These are phyloP conservation scores for Aegilops sharonensis DNA, from an alignment of 176 grass and related monocot species.

Conservation along the genomic window DNA sequence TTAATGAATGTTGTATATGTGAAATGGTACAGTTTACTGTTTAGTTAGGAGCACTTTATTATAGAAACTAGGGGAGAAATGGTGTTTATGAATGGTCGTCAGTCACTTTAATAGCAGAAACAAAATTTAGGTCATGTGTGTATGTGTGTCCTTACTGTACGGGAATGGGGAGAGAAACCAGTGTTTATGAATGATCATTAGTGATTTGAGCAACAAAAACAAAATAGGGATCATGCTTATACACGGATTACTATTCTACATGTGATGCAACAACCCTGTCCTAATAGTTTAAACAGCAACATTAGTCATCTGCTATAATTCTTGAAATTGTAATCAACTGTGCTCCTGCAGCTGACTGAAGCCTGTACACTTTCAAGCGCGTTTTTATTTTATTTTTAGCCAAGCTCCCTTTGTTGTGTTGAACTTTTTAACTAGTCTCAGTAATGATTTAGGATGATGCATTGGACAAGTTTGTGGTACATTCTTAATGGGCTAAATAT, in stretches of 20 bases:
- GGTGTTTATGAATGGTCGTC: neutral
- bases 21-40: neutral
- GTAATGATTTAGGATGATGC: slow-evolving; percentile 2
- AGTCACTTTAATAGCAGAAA: slow-evolving; percentile 25
- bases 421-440: neutral
- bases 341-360: neutral
- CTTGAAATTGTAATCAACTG: neutral
- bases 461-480: neutral
- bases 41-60: neutral
- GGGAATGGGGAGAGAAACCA: neutral
- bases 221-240: no score
- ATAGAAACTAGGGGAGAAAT: neutral
- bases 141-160: neutral
- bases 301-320: slow-evolving; percentile 20
- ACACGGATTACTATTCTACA: neutral
- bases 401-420: neutral
- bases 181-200: neutral
- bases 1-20: neutral
- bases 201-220: no score
- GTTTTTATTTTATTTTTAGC: slow-evolving; percentile 13
- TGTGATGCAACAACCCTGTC: neutral
- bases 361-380: neutral
- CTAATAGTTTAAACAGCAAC: neutral
- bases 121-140: neutral
- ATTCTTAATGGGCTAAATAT: neutral